These are phyloP conservation scores for Immersiporthe knoxdaviesiana DNA, from an alignment of 2,329 filamentous ascomycete genomes.

Conservation along the genomic window DNA sequence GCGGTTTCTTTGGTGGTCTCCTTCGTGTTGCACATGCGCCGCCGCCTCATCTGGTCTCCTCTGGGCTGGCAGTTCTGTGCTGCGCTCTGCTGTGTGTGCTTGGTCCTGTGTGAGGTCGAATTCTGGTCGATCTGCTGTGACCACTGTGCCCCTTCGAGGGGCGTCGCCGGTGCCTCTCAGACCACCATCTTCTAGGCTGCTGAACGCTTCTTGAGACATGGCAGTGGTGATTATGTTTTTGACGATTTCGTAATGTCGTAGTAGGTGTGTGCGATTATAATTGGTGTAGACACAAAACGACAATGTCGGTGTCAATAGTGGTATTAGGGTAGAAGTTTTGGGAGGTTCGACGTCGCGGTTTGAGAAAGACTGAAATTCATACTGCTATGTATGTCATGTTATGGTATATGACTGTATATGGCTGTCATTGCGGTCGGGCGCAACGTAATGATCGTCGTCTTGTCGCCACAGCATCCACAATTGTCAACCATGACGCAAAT, in stretches of 20 bases:
- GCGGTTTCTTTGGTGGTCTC: not conserved
- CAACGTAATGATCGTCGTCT: constrained; percentile 21
- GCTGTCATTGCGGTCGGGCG: not conserved
- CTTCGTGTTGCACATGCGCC: not conserved
- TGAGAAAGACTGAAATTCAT: not conserved
- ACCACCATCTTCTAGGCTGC: not conserved
- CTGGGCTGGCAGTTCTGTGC: not conserved
- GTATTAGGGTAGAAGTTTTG: too few species aligned
- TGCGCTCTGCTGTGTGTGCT: not conserved
- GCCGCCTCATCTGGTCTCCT: not conserved
- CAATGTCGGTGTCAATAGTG: not conserved
- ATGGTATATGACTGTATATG: too few species aligned
- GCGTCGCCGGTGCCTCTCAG: not conserved
- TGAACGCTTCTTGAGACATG: not conserved
- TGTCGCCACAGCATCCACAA: constrained; percentile 8
- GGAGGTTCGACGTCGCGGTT: not conserved
- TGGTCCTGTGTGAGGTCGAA: not conserved
- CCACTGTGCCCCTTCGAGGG: not conserved
- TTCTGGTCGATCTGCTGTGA: not conserved
- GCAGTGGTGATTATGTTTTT: not conserved
- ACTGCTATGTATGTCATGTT: not conserved
- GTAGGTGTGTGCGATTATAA: too few species aligned
- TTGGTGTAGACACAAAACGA: too few species aligned
- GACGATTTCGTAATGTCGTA: too few species aligned
- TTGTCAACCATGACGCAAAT: constrained; percentile 11